Base-by-base conservation (phyloP, 2,329 filamentous ascomycete species). In the Harringtonia lauricola region DNA sequence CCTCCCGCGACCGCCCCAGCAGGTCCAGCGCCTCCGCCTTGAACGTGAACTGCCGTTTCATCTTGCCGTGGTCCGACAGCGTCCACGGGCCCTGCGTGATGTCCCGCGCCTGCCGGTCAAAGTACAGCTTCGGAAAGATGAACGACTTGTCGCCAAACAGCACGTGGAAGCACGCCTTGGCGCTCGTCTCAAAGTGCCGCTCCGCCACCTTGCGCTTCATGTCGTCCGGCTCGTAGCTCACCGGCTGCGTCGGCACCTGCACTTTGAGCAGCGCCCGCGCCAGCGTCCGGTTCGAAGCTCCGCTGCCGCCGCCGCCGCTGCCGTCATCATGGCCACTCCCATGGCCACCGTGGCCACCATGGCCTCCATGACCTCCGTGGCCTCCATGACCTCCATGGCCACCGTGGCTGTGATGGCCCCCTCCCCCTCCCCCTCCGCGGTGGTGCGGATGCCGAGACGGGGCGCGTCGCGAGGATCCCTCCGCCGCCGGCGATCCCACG, bases 141-240 rank as follows among this genome's bases (percentile, higher is more conserved):
- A 89, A 86, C 59, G 86, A 94, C 64, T 90, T 94, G 62, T 98
- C 92, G 31, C 92, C 92, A 61, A 96, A 98, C 41, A 98, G 74
- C 15, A 96, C 86, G 57, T 96, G 90, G 61, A 96, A 98, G 46
- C 95, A 79, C 0, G 86, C 87, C 61, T 98, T 96, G 38, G 92
- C 83, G 49, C 86, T 94, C 48, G 96, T 81, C 52, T 94, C 84
- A 59, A 94, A 95, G 51, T 87, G 76, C 48, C 85, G 79, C 59
- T 94, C 86, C 1, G 85, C 77, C 8, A 82, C 81, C 51, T 83
- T 74, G 50, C 76, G 72, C 42, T 81, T 77, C 76, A 94, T 89
- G 42, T 82, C 86, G 48, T 83, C 76, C 2, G 92, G 92, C 46
- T 87, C 82, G 58, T 90, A 95, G 12, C 84, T 67, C 3, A 95